Evolutionary conservation across 495 filamentous ascomycete genomes (phyloP).

Genomic region (Oidiodendron maius): DNA sequence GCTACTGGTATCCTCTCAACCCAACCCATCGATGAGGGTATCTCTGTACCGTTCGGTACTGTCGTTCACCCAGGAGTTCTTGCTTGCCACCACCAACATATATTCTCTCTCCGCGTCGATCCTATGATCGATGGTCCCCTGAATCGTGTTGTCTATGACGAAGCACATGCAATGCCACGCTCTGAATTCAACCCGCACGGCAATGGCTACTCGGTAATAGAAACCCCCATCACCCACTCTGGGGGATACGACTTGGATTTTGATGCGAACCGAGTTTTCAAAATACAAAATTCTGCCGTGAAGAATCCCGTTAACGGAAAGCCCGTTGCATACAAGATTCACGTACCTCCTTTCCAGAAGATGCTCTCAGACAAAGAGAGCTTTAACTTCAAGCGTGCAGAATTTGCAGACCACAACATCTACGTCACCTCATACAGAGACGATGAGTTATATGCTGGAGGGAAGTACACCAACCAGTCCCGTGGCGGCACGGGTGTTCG

Average conservation of each 20-base stretch:
- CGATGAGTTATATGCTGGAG: conserved; percentile 73
- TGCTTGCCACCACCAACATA: conserved; percentile 80
- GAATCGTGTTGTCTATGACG: conserved; percentile 66
- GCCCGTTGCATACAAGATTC: conserved; percentile 75
- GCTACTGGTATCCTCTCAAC: conserved; percentile 86
- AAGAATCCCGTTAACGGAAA: conserved; percentile 69
- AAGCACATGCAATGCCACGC: conserved; percentile 67
- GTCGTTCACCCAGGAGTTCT: conserved; percentile 83
- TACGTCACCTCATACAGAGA: conserved; percentile 78
- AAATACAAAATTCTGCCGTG: conserved; percentile 65
- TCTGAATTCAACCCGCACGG: conserved; percentile 73
- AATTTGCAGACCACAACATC: conserved; percentile 76
- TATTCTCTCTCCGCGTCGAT: conserved; percentile 84
- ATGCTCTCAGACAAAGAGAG: conserved; percentile 64
- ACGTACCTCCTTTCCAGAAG: conserved; percentile 69
- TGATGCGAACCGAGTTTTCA: conserved; percentile 64
- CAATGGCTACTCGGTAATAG: conserved; percentile 63
- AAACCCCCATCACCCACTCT: conserved; percentile 54
- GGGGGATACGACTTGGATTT: conserved; percentile 59
- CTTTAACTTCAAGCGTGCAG: conserved; percentile 67
- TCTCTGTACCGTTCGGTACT: conserved; percentile 70
- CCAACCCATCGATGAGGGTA: conserved; percentile 67
- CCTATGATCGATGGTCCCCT: conserved; percentile 71
- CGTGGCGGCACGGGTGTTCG: conserved; percentile 55
- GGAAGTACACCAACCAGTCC: conserved; percentile 84